Conservation (phyloP, 2,329 filamentous ascomycete species). For the Colletotrichum higginsianum region DNA sequence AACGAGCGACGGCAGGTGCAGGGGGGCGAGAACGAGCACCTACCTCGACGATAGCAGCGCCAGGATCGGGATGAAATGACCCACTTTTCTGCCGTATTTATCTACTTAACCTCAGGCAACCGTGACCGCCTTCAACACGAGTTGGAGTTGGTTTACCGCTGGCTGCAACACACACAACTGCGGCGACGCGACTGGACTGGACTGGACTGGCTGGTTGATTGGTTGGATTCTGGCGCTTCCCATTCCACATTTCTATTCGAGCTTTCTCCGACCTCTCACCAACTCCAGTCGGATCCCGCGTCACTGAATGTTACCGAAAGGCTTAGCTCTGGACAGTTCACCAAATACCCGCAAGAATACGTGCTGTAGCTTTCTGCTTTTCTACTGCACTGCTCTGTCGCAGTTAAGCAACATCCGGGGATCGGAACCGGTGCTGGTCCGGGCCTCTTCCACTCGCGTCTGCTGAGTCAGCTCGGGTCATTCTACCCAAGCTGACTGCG, state of each 20-base stretch:
- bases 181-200: slow-evolving; percentile 1
- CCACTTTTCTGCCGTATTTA: slow-evolving; percentile 27
- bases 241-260: slow-evolving; percentile 14
- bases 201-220: neutral
- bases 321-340: neutral
- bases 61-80: neutral
- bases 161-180: neutral
- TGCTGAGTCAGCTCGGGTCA: slow-evolving; percentile 16
- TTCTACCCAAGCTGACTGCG: slow-evolving; percentile 18
- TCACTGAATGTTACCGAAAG: neutral
- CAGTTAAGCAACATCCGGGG: neutral
- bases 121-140: slow-evolving; percentile 5
- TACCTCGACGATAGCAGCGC: neutral
- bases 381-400: neutral
- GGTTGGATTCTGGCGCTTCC: slow-evolving; percentile 25
- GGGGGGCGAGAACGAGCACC: slow-evolving; percentile 24
- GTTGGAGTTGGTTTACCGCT: slow-evolving; percentile 1
- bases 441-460: neutral
- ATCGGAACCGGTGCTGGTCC: neutral
- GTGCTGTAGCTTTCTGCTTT: neutral
- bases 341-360: neutral
- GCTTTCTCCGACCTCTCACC: slow-evolving; percentile 1
- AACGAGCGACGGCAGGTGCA: slow-evolving; percentile 29
- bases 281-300: neutral
- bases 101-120: slow-evolving; percentile 27